Conservation (phyloP, 2,329 filamentous ascomycete genomes). For the Zalaria obscura region DNA sequence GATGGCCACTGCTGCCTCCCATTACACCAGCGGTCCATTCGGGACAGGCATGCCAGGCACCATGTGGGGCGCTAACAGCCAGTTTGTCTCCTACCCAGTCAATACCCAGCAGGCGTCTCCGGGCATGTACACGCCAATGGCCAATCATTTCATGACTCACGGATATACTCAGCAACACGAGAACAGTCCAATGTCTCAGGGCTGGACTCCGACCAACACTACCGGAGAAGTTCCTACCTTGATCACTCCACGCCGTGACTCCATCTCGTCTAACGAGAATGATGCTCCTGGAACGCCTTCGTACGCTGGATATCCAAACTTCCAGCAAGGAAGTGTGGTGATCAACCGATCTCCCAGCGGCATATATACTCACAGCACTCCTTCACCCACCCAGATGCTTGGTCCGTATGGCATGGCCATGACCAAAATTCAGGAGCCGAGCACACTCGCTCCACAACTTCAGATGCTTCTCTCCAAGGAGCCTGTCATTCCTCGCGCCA, state of each 20-base stretch:
- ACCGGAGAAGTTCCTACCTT: constrained; percentile 34
- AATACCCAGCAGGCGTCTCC: constrained; percentile 17
- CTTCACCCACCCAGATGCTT: constrained; percentile 33
- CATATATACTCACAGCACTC: constrained; percentile 33
- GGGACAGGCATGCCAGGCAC: constrained; percentile 14
- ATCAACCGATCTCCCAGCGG: constrained; percentile 35
- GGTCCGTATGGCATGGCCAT: constrained; percentile 28
- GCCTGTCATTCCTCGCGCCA: constrained; percentile 74
- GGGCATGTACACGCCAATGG: constrained; percentile 30
- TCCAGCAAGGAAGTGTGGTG: constrained; percentile 26
- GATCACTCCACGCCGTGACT: constrained; percentile 37
- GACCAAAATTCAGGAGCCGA: constrained; percentile 19
- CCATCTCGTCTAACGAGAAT: constrained; percentile 38
- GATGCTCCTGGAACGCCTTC: constrained; percentile 35
- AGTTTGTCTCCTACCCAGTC: constrained; percentile 16
- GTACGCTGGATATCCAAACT: constrained; percentile 25
- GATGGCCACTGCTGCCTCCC: constrained; percentile 14
- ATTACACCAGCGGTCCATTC: constrained; percentile 15
- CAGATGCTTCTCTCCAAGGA: constrained; percentile 44
- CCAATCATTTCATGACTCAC: constrained; percentile 26
- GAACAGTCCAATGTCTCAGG: constrained; percentile 31
- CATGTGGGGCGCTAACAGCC: constrained; percentile 16
- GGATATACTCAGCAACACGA: constrained; percentile 28
- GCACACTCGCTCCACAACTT: constrained; percentile 29
- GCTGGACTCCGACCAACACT: constrained; percentile 30